Percentiles rank a stretch among this genome's conserved stretches.
Conservation (phyloP, 2,329 filamentous ascomycete genomes). For the Cercospora sesami region DNA sequence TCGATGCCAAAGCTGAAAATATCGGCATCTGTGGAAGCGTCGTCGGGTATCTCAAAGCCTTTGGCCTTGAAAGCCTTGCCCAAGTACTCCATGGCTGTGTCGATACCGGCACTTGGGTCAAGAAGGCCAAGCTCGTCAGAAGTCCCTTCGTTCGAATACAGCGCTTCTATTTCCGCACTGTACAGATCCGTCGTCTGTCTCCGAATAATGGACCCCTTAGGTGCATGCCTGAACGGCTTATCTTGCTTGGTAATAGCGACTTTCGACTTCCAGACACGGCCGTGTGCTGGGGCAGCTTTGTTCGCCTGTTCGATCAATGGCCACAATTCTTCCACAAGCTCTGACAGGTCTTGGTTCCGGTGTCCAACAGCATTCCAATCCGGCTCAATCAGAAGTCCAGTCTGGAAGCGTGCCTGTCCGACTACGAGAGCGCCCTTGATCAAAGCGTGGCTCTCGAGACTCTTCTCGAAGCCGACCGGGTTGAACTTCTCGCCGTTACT, state of each 20-base stretch:
- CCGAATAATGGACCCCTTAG: conserved; percentile 22
- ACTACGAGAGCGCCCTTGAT: conserved; percentile 40
- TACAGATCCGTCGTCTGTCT: conserved; percentile 39
- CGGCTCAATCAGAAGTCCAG: conserved; percentile 37
- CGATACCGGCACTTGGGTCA: conserved; percentile 11
- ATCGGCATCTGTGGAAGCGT: conserved; percentile 35
- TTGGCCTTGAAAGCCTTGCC: conserved; percentile 24
- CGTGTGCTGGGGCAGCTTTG: conserved; percentile 35
- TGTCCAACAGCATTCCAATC: conserved; percentile 24
- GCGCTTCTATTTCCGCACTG: conserved; percentile 48
- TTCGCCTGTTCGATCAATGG: conserved; percentile 23
- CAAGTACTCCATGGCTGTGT: conserved; percentile 25
- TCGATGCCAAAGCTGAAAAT: conserved; percentile 40
- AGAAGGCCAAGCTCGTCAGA: conserved; percentile 23
- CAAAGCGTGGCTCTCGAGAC: conserved; percentile 30
- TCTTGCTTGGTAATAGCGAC: conserved; percentile 47
- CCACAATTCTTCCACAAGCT: conserved; percentile 25
- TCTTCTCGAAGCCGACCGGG: conserved; percentile 27
- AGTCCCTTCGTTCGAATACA: conserved; percentile 42
- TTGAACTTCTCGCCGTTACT: conserved; percentile 37
- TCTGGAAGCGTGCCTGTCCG: conserved; percentile 37
- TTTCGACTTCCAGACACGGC: conserved; percentile 46
- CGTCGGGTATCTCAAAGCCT: conserved; percentile 18
- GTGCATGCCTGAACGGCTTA: conserved; percentile 45
- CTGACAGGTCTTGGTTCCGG: conserved; percentile 15